Evolutionary conservation across 768 basidiomycete species (phyloP).

Genomic region (Podaxis sp.): DNA sequence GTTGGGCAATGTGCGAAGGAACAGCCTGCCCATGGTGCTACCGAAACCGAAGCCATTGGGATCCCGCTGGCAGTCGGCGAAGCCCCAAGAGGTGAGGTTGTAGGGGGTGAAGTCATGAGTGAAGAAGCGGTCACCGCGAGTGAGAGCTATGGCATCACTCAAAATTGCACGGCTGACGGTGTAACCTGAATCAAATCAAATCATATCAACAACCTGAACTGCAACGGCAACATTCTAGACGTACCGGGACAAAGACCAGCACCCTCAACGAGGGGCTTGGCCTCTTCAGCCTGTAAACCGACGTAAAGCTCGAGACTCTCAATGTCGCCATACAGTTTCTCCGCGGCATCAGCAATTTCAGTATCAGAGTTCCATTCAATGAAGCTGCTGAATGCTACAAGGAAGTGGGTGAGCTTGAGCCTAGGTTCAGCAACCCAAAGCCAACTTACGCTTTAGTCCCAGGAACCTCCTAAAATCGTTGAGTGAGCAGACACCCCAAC

Average conservation of each 20-base stretch:
- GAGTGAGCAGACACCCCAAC: conserved; percentile 78
- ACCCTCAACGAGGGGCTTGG: conserved; percentile 70
- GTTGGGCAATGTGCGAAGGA: conserved; percentile 70
- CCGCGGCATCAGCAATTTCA: conserved; percentile 65
- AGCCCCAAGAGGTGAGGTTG: conserved; percentile 83
- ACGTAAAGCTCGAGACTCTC: conserved; percentile 78
- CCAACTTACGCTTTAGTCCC: conserved; percentile 62
- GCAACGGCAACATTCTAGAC: conserved; percentile 5
- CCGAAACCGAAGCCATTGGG: conserved; percentile 69
- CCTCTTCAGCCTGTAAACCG: conserved; percentile 74
- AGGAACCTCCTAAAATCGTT: conserved; percentile 84
- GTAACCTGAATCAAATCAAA: conserved; percentile 42
- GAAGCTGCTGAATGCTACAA: conserved; percentile 61
- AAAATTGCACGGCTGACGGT: conserved; percentile 85
- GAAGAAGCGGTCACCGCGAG: conserved; percentile 79
- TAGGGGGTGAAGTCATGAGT: conserved; percentile 78
- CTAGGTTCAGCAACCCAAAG: background rate
- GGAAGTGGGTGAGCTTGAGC: background rate
- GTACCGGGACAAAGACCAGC: conserved; percentile 82
- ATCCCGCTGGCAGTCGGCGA: conserved; percentile 77
- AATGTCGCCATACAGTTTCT: conserved; percentile 74
- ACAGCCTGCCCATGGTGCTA: conserved; percentile 66
- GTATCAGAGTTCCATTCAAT: conserved; percentile 78
- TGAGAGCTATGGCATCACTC: conserved; percentile 81
- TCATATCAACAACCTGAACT: background rate